Evolutionary conservation across 129 eudicot genomes (phyloP).

Genomic region (Logfia minima): DNA sequence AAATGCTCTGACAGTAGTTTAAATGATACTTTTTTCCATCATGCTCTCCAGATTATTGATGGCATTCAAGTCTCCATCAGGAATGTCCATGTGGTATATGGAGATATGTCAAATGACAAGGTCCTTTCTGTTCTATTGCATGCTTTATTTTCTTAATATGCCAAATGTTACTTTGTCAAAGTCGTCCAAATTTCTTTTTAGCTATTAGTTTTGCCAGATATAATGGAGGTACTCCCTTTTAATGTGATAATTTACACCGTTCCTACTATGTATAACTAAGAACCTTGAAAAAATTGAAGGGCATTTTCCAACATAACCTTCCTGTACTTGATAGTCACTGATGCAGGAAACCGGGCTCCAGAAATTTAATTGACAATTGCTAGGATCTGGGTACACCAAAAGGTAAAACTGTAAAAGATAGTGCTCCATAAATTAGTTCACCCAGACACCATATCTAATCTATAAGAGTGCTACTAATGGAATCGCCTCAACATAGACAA

Average conservation of each 20-base stretch:
- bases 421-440: neutral
- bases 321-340: conserved; percentile 4
- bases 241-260: neutral
- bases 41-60: conserved; percentile 68
- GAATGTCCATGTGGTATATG: conserved; percentile 73
- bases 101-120: conserved; percentile 49
- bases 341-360: no score
- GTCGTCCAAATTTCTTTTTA: neutral
- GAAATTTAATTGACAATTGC: neutral
- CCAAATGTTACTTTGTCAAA: neutral
- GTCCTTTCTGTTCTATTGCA: conserved; percentile 36
- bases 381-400: neutral
- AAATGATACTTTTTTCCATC: conserved; percentile 12
- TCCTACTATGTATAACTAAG: conserved; percentile 14
- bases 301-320: neutral
- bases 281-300: conserved; percentile 1
- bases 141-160: conserved; percentile 6
- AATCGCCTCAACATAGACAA: neutral
- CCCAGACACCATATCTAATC: neutral
- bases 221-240: conserved; percentile 2
- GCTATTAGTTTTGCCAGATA: neutral
- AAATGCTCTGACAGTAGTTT: neutral
- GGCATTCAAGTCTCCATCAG: conserved; percentile 90
- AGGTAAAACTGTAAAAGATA: neutral
- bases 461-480: neutral